phyloP scores from a whole-genome alignment of 2,329 filamentous ascomycete species.

The Sclerotinia sclerotiorum region DNA sequence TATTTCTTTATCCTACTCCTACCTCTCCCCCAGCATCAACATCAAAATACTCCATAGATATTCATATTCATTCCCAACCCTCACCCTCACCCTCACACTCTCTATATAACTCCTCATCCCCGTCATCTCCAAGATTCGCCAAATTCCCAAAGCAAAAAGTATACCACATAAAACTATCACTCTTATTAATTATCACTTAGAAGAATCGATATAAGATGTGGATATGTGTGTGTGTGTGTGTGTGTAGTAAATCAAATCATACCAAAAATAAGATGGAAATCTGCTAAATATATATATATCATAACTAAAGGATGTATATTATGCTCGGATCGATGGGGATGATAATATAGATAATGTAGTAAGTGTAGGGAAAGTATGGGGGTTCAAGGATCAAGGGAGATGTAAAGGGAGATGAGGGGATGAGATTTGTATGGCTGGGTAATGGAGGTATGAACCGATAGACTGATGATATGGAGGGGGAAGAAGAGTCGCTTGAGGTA shows the following conservation, averaged over 20 bases:
- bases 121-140: constrained; percentile 50
- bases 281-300: constrained; percentile 5
- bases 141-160: constrained; percentile 57
- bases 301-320: constrained; percentile 1
- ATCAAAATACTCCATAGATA: constrained; percentile 15
- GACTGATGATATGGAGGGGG: no score
- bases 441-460: no score
- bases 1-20: no score
- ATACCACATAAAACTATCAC: constrained; percentile 46
- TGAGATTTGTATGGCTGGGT: not conserved
- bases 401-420: no score
- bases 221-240: no score
- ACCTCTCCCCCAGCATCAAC: constrained; percentile 62
- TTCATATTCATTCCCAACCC: no score
- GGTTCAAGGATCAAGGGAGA: no score
- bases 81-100: constrained; percentile 42
- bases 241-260: constrained; percentile 32
- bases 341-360: not conserved
- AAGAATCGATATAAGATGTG: no score
- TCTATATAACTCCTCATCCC: constrained; percentile 64
- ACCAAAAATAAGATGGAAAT: constrained; percentile 5
- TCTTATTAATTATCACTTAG: constrained; percentile 62
- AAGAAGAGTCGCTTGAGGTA: not conserved
- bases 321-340: not conserved
- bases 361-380: no score